Base-by-base conservation (phyloP, 768 basidiomycete species). In the Mrakia blollopis region DNA sequence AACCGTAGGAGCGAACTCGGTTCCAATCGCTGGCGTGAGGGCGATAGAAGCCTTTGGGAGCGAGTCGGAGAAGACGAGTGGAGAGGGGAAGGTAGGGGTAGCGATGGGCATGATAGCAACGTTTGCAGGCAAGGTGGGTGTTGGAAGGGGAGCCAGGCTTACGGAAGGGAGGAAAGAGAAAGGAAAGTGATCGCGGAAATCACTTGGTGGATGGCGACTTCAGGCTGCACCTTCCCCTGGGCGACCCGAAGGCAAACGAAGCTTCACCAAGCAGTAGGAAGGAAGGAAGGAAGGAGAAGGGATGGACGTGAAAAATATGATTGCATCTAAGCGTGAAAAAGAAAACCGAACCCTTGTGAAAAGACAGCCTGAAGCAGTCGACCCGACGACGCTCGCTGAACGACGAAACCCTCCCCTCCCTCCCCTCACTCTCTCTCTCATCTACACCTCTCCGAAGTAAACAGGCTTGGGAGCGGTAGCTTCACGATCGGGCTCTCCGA, bases 1-100 rank as follows among this genome's bases (percentile, higher is more conserved):
- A 18, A 86, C 82, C 37, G 82, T 81, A 80, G 83, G 80, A 6
- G 85, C 81, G 82, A 88, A 89, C 52, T 86, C 84, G 10, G 88
- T 87, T n/a, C 89, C 89, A 75, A 89, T 87, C 77, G 86, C 86
- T 3, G 88, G 85, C 2, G 89, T 89, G n/a, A 81, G 78, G 37
- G 84, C 82, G 28, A 63, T 14, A 25, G 75, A 32, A 5, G 39
- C 3, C 13, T 63, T 68, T 30, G 54, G 28, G 37, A 76, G 60
- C 21, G 47, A 13, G 74, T 68, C 13, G 28, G 16, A 11, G 11
- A 60, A 72, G 41, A 50, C 18, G 44, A 76, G 70, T 9, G 75
- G 63, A 2, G 21, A 6, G 3, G 75, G 60, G 62, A 32, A 60
- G 30, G 75, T 44, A 13, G 41, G 71, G 35, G 69, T 71, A n/a